These are phyloP conservation scores for Termitomyces sp. DNA, from an alignment of 768 basidiomycete species.

Conservation along the genomic window DNA sequence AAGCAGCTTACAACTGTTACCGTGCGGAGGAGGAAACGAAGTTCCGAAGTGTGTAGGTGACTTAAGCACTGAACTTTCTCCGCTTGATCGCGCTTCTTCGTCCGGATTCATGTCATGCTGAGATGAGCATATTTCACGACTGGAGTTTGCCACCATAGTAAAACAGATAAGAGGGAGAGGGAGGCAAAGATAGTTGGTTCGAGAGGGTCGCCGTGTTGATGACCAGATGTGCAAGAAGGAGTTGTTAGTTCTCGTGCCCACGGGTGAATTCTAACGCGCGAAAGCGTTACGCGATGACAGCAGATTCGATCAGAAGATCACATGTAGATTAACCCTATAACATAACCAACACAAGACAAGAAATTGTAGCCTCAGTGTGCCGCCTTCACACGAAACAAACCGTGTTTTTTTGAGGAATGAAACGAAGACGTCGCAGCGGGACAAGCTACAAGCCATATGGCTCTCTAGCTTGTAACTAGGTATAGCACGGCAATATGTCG, in stretches of 20 bases:
- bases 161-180: slow-evolving; percentile 26
- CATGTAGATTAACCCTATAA: slow-evolving; percentile 17
- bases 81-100: slow-evolving; percentile 69
- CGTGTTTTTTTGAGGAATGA: neutral
- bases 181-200: slow-evolving; percentile 14
- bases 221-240: slow-evolving; percentile 28
- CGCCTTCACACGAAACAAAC: neutral
- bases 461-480: neutral
- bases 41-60: slow-evolving; percentile 60
- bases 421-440: neutral
- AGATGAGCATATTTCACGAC: slow-evolving; percentile 54
- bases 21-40: slow-evolving; percentile 42
- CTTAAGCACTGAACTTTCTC: slow-evolving; percentile 73
- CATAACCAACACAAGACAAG: neutral
- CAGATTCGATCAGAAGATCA: slow-evolving; percentile 37
- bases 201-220: neutral
- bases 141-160: slow-evolving; percentile 55
- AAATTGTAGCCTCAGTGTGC: neutral
- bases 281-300: slow-evolving; percentile 29
- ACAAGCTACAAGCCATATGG: no score
- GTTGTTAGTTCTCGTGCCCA: slow-evolving; percentile 39
- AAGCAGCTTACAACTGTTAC: slow-evolving; percentile 53
- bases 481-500: slow-evolving; percentile 21
- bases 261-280: slow-evolving; percentile 26
- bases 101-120: slow-evolving; percentile 50